Evolutionary conservation across 176 grass and related monocot genomes (phyloP).

Genomic region (Rhynchospora breviuscula): DNA sequence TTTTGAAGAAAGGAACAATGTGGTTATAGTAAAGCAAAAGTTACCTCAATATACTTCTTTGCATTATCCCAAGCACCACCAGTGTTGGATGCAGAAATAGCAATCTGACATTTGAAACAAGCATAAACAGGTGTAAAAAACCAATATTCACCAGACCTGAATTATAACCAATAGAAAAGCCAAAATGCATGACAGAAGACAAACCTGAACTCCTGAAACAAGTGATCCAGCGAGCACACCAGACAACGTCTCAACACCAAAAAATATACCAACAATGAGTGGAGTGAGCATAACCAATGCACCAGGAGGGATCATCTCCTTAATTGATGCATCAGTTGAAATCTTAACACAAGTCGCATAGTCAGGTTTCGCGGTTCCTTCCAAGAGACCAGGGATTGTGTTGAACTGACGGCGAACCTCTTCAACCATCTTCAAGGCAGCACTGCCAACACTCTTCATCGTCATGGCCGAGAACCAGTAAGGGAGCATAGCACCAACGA

Average conservation of each 20-base stretch:
- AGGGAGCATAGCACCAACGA: constrained; percentile 87
- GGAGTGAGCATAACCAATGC: constrained; percentile 89
- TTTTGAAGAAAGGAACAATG: not conserved
- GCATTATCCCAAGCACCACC: constrained; percentile 96
- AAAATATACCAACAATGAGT: constrained; percentile 70
- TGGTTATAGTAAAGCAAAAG: not conserved
- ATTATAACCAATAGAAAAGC: not conserved
- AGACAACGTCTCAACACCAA: constrained; percentile 87
- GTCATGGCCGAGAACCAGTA: constrained; percentile 99
- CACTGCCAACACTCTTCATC: constrained; percentile 92
- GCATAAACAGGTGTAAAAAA: not conserved
- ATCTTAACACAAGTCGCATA: constrained; percentile 95
- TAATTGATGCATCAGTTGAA: constrained; percentile 91
- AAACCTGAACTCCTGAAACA: constrained; percentile 87
- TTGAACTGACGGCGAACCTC: constrained; percentile 92
- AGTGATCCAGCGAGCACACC: constrained; percentile 86
- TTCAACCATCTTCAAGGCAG: constrained; percentile 92
- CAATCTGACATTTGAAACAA: constrained; percentile 38
- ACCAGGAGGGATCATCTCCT: constrained; percentile 89
- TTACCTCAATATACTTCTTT: constrained; percentile 95
- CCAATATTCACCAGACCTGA: not conserved
- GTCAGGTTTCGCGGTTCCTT: constrained; percentile 78
- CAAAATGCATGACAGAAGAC: not conserved
- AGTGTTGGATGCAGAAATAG: constrained; percentile 94
- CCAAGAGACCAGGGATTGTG: constrained; percentile 73